A percentile compares a stretch with the other conserved stretches of the same genome.
Evolutionary conservation across 768 basidiomycete genomes (phyloP).

Genomic region (Kwoniella sp.): DNA sequence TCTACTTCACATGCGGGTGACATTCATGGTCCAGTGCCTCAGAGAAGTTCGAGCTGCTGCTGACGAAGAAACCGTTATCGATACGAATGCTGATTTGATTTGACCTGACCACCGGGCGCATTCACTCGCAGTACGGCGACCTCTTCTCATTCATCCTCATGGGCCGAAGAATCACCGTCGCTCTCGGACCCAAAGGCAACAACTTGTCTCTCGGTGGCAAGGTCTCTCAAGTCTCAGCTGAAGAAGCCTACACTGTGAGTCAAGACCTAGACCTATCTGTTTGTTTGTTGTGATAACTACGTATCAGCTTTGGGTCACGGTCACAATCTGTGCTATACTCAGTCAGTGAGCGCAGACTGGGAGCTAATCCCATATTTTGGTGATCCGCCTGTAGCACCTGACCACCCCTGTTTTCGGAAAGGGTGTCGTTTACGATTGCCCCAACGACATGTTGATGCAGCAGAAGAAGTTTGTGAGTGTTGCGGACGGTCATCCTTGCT

Average conservation of each 20-base stretch:
- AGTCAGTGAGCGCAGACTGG: too few species aligned
- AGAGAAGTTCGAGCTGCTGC: too few species aligned
- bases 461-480: constrained; percentile 86
- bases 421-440: constrained; percentile 95
- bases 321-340: too few species aligned
- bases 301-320: too few species aligned
- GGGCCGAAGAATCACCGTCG: constrained; percentile 86
- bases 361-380: not conserved
- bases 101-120: not conserved
- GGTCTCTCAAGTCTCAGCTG: constrained; percentile 85
- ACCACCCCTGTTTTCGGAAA: constrained; percentile 96
- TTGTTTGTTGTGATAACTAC: too few species aligned
- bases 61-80: too few species aligned
- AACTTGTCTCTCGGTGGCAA: constrained; percentile 95
- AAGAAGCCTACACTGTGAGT: constrained; percentile 81
- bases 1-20: too few species aligned
- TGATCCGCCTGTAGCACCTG: constrained; percentile 65
- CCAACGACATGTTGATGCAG: constrained; percentile 96
- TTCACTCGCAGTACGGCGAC: constrained; percentile 73
- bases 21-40: too few species aligned
- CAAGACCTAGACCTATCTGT: too few species aligned
- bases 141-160: constrained; percentile 95
- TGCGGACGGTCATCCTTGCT: too few species aligned
- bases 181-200: constrained; percentile 86
- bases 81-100: too few species aligned